Base-by-base conservation (phyloP, 306 rosid species). In the Casuarina cunninghamiana region DNA sequence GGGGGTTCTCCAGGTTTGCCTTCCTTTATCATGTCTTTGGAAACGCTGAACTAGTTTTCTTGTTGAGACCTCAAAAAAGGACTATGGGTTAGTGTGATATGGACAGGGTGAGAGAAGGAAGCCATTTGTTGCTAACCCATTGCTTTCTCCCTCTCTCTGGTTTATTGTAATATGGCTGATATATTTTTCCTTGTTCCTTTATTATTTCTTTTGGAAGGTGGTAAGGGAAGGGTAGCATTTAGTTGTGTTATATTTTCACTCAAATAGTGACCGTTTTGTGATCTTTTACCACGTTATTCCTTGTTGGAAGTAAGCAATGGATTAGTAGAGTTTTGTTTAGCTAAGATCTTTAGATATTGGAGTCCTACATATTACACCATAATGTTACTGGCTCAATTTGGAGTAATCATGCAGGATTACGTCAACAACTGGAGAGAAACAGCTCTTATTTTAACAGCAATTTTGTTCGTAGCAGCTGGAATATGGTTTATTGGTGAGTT, bases 401-500 rank as follows among this genome's bases (percentile, higher is more conserved):
- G 69, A 32, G 32, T 42, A 17, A 44, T 67, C 16, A 11, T 83
- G 84, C 90, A 94, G 97, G 96, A 90, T 84, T 21, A 67, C 21
- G 26, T 89, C 17, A 75, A 94, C 82, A 88, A 88, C 83, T 94
- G 98, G 96, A 88, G 96, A 81, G 75, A 61, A 44, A 90, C 93
- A 41, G 38, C 90, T 21, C 86, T 94, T 83, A 84, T 87, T 73
- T 88, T 94, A 76, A 89, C 94, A 46, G 74, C 93, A 8, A 61
- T 94, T 82, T 72, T 94, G 68, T 88, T 94, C 68, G 90, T 80
- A 2, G 88, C 97, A 37, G 91, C 96, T 32, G 87, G 70, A 55
- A 75, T 91, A 75, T 94, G 98, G 96, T 91, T 94, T 67, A 66
- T 82, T 3, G 98, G 98, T 91, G 79, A 78, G 82, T 73, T 84